Evolutionary conservation across 2,329 filamentous ascomycete species (phyloP), one percentile per base, ranked within the genome.

Genomic region (Anthostomella pinea): DNA sequence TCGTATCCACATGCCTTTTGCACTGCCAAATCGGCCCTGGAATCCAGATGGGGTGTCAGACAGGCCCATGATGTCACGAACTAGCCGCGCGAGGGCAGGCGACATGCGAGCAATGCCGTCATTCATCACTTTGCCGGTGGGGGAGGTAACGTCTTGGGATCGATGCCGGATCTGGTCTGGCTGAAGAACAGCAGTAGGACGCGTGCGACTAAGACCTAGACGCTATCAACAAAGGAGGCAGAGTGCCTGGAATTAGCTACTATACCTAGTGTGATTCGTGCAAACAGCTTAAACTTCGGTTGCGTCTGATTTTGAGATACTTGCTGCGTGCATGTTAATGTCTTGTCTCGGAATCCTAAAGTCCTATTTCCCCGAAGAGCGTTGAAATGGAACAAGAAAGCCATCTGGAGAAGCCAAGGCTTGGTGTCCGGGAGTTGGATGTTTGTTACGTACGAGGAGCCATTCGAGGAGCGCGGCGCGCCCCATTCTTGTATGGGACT

Each of bases 1-100:
- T 5, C 83, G 59, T 30, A 83, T 70, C 85, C 85, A 90, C 46
- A 90, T 68, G 0, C 86, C 87, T 57, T 91, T 91, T 1, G 83
- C 83, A 13, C 82, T 77, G 8, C 79, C 83, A 22, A 90, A 74
- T 1, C 87, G 75, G 2, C 69, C 85, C 57, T 91, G 86, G 29
- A 83, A 80, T 0, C 73, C 81, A 21, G 76, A 75, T 0, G 84
- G 83, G 0, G 76, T 56, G n/a, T 74, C 68, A 0, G 56, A 48
- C 0, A 83, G 59, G 0, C 72, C 73, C 7, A 85, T 66, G 0
- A 44, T 43, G 1, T 67, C 53, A 17, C 73, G 69, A 5, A 88
- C 68, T 26, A 65, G 64, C 2, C 60, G 55, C 0, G 77, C 80
- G 2, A 85, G 70, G 1, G 66, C 72, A 4, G 68, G 64, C 0